Base-by-base conservation (phyloP, 2,329 filamentous ascomycete genomes). In the Bipolaris oryzae region DNA sequence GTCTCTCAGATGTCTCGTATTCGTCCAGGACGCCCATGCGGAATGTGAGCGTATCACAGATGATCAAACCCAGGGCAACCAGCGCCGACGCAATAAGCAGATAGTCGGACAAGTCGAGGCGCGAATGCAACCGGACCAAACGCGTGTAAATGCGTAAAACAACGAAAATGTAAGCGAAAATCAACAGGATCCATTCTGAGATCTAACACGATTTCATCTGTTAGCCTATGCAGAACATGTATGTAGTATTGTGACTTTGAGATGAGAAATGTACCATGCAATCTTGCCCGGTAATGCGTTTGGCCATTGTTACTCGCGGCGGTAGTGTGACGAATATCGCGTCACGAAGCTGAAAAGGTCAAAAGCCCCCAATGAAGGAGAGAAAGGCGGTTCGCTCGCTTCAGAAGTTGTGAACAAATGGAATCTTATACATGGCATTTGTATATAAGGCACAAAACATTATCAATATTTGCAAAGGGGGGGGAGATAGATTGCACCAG, bases 181-280 rank as follows among this genome's bases (percentile, higher is more conserved):
- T 46, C 1, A 66, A 50, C 10, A 67, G 56, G 33, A 66, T 63
- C 61, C 61, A 66, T 58, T 67, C 64, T 31, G 59, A 62, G 46
- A 67, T 63, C 63, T 64, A 33, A 50, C 5, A 46, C 53, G 18
- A 20, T 25, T 38, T 5, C 25, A 13, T 13, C 16, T 35, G 42
- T 45, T 10, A 45, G 42, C 28, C 16, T 33, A 16, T 45, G 16
- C 23, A 45, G 18, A 33, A 9, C 25, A 31, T 31, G 16, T 20
- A 7, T 20, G 42, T 31, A 7, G 15, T 25, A 25, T 6, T 13
- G 10, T 7, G 4, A 5, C 28, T 31, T 31, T n/a, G 11, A 16
- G 28, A 5, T 21, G 18, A 13, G 16, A 45, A 18, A 20, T 3
- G 20, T n/a, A 66, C 63, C 61, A 66, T 66, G 43, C 28, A 43